Percentiles rank a stretch among this genome's conserved stretches.
Evolutionary conservation across 2,329 filamentous ascomycete genomes (phyloP).

Genomic region (Fusarium sp.): DNA sequence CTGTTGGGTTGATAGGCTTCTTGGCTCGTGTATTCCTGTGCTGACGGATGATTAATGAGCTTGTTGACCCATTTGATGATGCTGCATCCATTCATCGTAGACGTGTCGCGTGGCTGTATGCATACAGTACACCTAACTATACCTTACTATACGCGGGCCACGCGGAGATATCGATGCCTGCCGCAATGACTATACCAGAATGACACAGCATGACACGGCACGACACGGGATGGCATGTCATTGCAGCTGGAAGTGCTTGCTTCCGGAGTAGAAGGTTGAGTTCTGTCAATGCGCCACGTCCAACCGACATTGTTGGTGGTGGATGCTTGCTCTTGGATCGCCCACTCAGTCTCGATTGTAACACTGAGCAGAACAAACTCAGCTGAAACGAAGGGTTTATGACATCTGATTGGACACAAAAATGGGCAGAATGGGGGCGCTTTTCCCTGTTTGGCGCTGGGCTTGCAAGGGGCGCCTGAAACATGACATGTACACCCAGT

Average conservation of each 20-base stretch:
- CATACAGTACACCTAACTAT: no score
- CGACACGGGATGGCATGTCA: conserved; percentile 25
- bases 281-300: conserved; percentile 12
- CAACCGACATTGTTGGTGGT: conserved; percentile 19
- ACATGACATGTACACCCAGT: conserved; percentile 20
- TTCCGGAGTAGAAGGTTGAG: conserved; percentile 7
- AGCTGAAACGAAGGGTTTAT: conserved; percentile 39
- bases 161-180: conserved; percentile 16
- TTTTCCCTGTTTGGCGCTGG: conserved; percentile 33
- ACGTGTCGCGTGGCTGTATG: conserved; percentile 11
- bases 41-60: conserved; percentile 1
- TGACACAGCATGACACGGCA: conserved; percentile 1
- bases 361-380: conserved; percentile 34
- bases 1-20: conserved; percentile 9
- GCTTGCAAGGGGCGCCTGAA: conserved; percentile 40
- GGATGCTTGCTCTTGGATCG: conserved; percentile 25
- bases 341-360: conserved; percentile 30
- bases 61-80: neutral
- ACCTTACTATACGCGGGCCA: conserved; percentile 3
- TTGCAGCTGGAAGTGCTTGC: conserved; percentile 11
- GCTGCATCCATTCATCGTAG: neutral
- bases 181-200: no score
- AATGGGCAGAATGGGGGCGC: conserved; percentile 22
- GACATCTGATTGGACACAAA: conserved; percentile 39
- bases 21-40: conserved; percentile 3